These are phyloP conservation scores for Diaporthe sp. DNA, from an alignment of 2,329 filamentous ascomycete genomes.

Conservation along the genomic window DNA sequence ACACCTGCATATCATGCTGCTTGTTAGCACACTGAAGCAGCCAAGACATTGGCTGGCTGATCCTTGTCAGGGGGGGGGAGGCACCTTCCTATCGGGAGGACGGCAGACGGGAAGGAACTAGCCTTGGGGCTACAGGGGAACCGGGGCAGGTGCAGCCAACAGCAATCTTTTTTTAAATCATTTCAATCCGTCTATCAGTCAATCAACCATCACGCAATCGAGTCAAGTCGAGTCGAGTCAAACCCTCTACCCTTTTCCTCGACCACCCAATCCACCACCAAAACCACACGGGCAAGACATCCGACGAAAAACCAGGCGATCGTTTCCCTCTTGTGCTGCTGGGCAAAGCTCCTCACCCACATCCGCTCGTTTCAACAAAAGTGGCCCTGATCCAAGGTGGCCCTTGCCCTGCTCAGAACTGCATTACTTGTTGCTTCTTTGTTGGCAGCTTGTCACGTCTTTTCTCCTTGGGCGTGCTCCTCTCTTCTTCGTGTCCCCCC, in stretches of 20 bases:
- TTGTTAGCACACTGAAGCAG: neutral
- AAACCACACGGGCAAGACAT: neutral
- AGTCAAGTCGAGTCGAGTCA: no score
- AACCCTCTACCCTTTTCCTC: no score
- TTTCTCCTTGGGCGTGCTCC: no score
- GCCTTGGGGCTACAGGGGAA: neutral
- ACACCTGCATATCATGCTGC: neutral
- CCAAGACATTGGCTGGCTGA: neutral
- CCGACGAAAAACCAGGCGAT: neutral
- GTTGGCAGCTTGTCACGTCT: slow-evolving; percentile 6
- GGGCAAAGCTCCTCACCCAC: neutral
- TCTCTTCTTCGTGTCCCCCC: no score
- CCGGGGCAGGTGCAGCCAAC: neutral
- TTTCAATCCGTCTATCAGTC: neutral
- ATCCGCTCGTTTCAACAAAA: slow-evolving; percentile 28
- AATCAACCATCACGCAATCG: neutral
- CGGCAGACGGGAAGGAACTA: slow-evolving; percentile 11
- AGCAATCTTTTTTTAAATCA: neutral
- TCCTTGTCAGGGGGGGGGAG: slow-evolving; percentile 4
- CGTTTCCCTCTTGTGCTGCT: slow-evolving; percentile 5
- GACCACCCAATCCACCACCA: neutral
- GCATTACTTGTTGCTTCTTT: neutral
- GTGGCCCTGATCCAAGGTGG: slow-evolving; percentile 1
- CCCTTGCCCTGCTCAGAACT: neutral
- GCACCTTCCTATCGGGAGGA: neutral